These are phyloP conservation scores for Macrophomina phaseolina DNA, from an alignment of 2,329 filamentous ascomycete species.

Conservation along the genomic window DNA sequence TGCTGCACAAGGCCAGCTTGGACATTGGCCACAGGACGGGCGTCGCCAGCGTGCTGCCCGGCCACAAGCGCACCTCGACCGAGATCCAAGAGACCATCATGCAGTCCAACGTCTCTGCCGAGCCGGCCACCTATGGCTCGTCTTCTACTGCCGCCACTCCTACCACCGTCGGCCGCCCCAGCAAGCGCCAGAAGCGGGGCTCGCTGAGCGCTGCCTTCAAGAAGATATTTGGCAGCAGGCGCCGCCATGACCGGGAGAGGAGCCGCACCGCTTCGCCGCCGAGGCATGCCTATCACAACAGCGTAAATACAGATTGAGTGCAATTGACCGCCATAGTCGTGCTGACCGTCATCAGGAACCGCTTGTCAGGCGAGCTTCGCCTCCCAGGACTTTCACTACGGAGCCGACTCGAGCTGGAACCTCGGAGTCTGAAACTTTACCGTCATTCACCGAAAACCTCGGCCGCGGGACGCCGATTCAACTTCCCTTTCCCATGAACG, in stretches of 20 bases:
- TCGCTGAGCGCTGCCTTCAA: conserved; percentile 44
- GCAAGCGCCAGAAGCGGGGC: conserved; percentile 40
- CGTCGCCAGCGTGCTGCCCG: conserved; percentile 22
- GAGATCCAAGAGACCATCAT: conserved; percentile 35
- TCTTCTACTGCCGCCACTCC: conserved; percentile 37
- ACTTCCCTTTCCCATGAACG: conserved; percentile 49
- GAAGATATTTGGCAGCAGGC: conserved; percentile 45
- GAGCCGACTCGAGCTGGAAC: conserved; percentile 4
- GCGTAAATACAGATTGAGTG: conserved; percentile 35
- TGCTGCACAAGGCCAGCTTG: conserved; percentile 23
- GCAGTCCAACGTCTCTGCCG: conserved; percentile 28
- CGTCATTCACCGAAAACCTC: conserved; percentile 37
- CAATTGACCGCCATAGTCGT: conserved; percentile 5
- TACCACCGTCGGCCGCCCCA: conserved; percentile 36
- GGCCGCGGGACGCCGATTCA: conserved; percentile 44
- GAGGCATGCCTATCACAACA: conserved; percentile 43
- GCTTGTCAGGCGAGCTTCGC: conserved; percentile 7
- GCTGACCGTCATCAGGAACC: conserved; percentile 22
- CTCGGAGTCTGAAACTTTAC: conserved; percentile 4
- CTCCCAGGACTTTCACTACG: conserved; percentile 9
- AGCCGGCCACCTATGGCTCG: not conserved
- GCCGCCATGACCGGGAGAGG: conserved; percentile 34
- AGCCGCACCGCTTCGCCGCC: conserved; percentile 31
- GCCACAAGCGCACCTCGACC: conserved; percentile 34
- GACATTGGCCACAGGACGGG: conserved; percentile 14